phyloP scores from a whole-genome alignment of 805 yeast genomes.

The Priceomyces medius region DNA sequence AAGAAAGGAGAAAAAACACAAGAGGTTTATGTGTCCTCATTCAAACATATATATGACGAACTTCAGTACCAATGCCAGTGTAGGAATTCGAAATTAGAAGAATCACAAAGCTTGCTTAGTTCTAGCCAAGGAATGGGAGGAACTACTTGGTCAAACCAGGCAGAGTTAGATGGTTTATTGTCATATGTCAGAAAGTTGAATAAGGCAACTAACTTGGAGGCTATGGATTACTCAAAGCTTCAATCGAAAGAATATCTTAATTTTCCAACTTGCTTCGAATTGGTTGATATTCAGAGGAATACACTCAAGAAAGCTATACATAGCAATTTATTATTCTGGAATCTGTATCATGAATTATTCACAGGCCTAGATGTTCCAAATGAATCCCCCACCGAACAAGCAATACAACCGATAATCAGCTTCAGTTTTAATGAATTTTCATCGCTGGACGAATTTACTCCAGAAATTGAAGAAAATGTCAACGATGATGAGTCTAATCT shows the following conservation, averaged over 20 bases:
- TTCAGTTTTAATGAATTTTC: not conserved
- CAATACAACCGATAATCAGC: not conserved
- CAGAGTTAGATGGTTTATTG: constrained; percentile 28
- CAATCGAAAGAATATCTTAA: not conserved
- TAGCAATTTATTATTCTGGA: not conserved
- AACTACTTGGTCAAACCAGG: constrained; percentile 31
- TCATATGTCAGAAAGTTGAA: constrained; percentile 27
- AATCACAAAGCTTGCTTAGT: constrained; percentile 7
- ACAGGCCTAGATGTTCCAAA: not conserved
- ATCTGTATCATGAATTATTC: not conserved
- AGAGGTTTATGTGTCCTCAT: constrained; percentile 44
- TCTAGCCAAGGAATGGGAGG: constrained; percentile 20
- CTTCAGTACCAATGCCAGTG: constrained; percentile 49
- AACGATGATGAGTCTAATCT: constrained; percentile 5
- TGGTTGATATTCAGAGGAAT: constrained; percentile 23
- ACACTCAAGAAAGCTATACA: not conserved
- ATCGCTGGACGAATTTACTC: constrained; percentile 10
- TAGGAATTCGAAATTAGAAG: constrained; percentile 22
- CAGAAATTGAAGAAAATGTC: constrained; percentile 10
- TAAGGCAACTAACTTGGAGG: constrained; percentile 1
- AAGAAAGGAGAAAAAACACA: constrained; percentile 1
- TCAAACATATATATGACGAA: constrained; percentile 58
- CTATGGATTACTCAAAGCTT: not conserved
- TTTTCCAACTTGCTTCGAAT: constrained; percentile 29
- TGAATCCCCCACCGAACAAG: not conserved